Conservation (phyloP, 2,329 filamentous ascomycete genomes). For the Magnaporthiopsis poae region DNA sequence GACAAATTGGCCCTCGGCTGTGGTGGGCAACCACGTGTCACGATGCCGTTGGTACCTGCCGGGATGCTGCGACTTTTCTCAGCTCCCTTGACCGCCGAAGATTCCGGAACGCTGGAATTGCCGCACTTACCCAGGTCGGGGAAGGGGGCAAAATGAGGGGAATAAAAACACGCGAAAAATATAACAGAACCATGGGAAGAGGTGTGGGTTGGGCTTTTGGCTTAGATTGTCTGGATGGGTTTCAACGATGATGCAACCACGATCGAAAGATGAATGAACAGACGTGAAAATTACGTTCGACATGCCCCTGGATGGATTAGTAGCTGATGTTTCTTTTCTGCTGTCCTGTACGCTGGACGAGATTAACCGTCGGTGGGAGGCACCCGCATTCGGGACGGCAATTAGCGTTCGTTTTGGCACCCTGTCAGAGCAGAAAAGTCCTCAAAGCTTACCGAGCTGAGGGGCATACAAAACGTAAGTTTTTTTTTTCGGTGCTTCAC, state of each 20-base stretch:
- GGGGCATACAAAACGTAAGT: neutral
- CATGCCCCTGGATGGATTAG: neutral
- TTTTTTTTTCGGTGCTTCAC: neutral
- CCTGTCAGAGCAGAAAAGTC: neutral
- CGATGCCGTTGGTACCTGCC: conserved; percentile 16
- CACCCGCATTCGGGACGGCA: neutral
- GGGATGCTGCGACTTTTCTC: neutral
- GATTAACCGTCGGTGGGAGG: neutral
- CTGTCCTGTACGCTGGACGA: neutral
- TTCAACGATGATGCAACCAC: neutral
- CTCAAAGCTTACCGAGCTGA: neutral
- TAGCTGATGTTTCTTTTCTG: neutral
- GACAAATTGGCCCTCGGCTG: neutral
- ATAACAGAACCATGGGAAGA: too few species aligned
- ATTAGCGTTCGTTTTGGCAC: neutral
- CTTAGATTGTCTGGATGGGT: neutral
- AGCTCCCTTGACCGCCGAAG: conserved; percentile 1
- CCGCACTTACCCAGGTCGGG: neutral
- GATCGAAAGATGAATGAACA: neutral
- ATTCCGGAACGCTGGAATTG: conserved; percentile 1
- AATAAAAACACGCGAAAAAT: neutral
- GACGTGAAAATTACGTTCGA: neutral
- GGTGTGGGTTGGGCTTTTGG: neutral
- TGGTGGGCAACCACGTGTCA: conserved; percentile 18
- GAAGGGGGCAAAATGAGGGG: neutral